Base-by-base conservation (phyloP, 2,329 filamentous ascomycete species). In the Thielaviopsis populi region DNA sequence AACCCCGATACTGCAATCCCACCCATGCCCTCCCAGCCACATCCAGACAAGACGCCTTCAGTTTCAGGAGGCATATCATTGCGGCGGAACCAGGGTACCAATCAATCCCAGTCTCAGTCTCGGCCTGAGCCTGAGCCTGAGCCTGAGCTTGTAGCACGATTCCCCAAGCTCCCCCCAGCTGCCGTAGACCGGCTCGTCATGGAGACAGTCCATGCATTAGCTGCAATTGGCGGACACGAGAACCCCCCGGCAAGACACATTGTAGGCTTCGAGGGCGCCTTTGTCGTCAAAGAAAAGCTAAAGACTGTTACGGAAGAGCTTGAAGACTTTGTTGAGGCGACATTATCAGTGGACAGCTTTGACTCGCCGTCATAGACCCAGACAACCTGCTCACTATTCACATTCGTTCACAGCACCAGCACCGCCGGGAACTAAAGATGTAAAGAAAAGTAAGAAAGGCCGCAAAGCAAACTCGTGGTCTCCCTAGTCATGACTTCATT, bases 271-370 rank as follows among this genome's bases (percentile, higher is more conserved):
- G 94, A 97, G 73, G 92, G 89, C 0, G 87, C 92, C 13, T 80
- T 84, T 5, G 88, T 88, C 48, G 92, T 97, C 46, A 95, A 92
- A 73, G 94, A 97, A 75, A 97, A 97, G 75, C 77, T 99, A 64
- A 96, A 95, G 77, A 96, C 91, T 1, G 89, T 96, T 2, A 95
- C 90, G 67, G 91, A 97, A 73, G 94, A 97, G 76, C 76, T 97
- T 64, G 94, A 97, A 73, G 94, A 97, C 69, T 97, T 97, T 74
- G 87, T 96, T 33, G 90, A 95, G 69, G 87, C 91, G 30, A 96
- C 91, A 70, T 80, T 87, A 68, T 86, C 89, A 0, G 91, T 94
- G 17, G 91, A 96, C n/a, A 37, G 53, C 27, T 56, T 56, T n/a
- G 53, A 56, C 13, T 13, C 53, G 24, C 15, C 8, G 15, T 15